These are phyloP conservation scores for Penicillium canescens DNA, from an alignment of 495 filamentous ascomycete species.

Conservation along the genomic window DNA sequence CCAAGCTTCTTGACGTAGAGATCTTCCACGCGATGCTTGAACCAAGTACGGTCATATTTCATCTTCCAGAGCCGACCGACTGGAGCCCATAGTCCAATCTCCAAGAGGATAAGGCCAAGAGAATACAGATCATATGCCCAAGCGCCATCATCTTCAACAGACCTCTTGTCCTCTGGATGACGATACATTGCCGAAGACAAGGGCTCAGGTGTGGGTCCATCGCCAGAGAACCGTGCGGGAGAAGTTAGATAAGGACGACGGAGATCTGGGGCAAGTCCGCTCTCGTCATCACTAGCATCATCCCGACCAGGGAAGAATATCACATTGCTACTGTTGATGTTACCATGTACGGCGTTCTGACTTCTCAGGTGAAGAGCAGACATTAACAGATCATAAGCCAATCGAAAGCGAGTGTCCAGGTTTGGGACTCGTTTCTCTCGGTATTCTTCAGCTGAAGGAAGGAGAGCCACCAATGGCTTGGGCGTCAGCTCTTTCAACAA, in stretches of 20 bases:
- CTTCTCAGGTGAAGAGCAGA: constrained; percentile 75
- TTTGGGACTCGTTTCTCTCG: constrained; percentile 48
- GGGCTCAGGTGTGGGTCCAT: constrained; percentile 52
- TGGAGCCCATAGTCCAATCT: constrained; percentile 87
- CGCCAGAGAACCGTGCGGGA: constrained; percentile 76
- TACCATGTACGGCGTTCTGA: constrained; percentile 74
- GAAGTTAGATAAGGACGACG: constrained; percentile 76
- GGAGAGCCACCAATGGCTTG: constrained; percentile 48
- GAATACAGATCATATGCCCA: constrained; percentile 81
- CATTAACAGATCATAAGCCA: constrained; percentile 77
- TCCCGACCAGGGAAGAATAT: constrained; percentile 66
- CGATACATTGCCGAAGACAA: constrained; percentile 67
- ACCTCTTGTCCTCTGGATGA: constrained; percentile 72
- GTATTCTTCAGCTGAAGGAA: constrained; percentile 47
- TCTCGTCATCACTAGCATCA: constrained; percentile 39
- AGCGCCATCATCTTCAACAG: constrained; percentile 48
- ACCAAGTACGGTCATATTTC: constrained; percentile 63
- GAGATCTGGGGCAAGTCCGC: constrained; percentile 54
- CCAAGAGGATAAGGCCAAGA: constrained; percentile 77
- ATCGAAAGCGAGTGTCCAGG: constrained; percentile 78
- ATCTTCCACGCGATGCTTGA: constrained; percentile 62
- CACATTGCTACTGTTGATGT: constrained; percentile 78
- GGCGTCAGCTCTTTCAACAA: constrained; percentile 42
- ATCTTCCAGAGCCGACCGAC: constrained; percentile 67
- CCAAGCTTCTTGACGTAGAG: constrained; percentile 65